Evolutionary conservation across 805 yeast genomes (phyloP).

Genomic region (Saccharomyces cerevisiae): DNA sequence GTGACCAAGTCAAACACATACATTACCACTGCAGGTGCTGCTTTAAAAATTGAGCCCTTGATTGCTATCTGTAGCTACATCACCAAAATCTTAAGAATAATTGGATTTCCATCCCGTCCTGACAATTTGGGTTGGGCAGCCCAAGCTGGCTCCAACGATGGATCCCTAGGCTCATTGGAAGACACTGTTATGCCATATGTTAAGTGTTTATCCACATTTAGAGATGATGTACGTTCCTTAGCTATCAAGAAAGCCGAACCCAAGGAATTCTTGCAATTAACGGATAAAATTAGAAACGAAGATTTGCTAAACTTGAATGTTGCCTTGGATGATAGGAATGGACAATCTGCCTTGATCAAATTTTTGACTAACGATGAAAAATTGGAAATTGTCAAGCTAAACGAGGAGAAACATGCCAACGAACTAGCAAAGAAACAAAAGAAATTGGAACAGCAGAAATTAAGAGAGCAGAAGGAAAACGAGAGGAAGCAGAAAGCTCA

Average conservation of each 20-base stretch:
- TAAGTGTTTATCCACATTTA: slow-evolving; percentile 64
- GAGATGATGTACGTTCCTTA: slow-evolving; percentile 69
- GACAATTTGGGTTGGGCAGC: slow-evolving; percentile 76
- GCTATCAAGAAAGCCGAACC: slow-evolving; percentile 57
- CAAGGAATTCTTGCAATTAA: slow-evolving; percentile 49
- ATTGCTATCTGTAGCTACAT: slow-evolving; percentile 58
- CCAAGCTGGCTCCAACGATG: slow-evolving; percentile 15
- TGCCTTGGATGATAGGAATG: slow-evolving; percentile 82
- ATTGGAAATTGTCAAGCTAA: slow-evolving; percentile 47
- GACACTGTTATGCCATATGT: slow-evolving; percentile 74
- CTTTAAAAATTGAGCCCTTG: slow-evolving; percentile 57
- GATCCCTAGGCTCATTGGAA: slow-evolving; percentile 37
- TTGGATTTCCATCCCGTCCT: slow-evolving; percentile 67
- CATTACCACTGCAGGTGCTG: slow-evolving; percentile 45
- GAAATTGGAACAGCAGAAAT: slow-evolving; percentile 46
- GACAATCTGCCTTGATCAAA: slow-evolving; percentile 73
- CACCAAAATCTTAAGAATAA: slow-evolving; percentile 55
- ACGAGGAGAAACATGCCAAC: slow-evolving; percentile 50
- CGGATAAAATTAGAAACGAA: slow-evolving; percentile 65
- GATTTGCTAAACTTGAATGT: slow-evolving; percentile 71
- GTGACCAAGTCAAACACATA: slow-evolving; percentile 68
- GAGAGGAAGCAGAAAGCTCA: slow-evolving; percentile 62
- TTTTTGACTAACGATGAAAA: slow-evolving; percentile 65
- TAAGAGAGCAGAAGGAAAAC: slow-evolving; percentile 53
- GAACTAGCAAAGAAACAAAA: slow-evolving; percentile 29